A percentile compares a stretch with the other conserved stretches of the same genome.
Evolutionary conservation across 73 alveolate genomes (phyloP).

Genomic region (Tetrahymena thermophila): DNA sequence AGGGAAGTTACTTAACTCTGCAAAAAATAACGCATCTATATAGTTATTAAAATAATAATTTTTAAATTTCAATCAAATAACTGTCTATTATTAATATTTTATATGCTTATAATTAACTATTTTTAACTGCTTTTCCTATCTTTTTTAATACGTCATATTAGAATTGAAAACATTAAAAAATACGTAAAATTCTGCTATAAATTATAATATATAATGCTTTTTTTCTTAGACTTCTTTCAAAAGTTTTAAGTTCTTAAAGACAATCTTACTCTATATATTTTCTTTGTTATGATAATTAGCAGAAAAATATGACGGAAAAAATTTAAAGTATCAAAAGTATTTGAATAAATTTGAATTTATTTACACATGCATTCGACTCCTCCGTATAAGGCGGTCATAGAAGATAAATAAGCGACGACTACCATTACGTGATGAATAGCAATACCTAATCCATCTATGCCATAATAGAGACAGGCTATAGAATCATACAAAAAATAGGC

Average conservation of each 20-base stretch:
- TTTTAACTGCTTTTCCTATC: neutral
- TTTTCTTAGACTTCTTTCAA: neutral
- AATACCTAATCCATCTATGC: neutral
- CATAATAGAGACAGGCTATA: neutral
- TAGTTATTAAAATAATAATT: neutral
- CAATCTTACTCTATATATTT: neutral
- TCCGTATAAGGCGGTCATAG: neutral
- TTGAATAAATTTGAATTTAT: neutral
- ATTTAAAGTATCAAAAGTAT: neutral
- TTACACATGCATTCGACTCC: neutral
- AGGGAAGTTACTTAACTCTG: neutral
- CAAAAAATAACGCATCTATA: neutral
- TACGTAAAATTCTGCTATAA: neutral
- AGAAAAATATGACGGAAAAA: neutral
- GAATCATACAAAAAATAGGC: neutral
- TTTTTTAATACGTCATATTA: neutral
- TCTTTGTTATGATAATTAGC: neutral
- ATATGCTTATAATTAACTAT: neutral
- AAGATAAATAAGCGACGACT: neutral
- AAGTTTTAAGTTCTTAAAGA: too few species aligned
- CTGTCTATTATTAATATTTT: too few species aligned
- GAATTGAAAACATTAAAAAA: too few species aligned
- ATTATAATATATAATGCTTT: too few species aligned
- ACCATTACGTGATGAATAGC: neutral
- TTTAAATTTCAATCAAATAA: neutral